Evolutionary conservation across 2,329 filamentous ascomycete species (phyloP).

Genomic region (Cadophora gregata): DNA sequence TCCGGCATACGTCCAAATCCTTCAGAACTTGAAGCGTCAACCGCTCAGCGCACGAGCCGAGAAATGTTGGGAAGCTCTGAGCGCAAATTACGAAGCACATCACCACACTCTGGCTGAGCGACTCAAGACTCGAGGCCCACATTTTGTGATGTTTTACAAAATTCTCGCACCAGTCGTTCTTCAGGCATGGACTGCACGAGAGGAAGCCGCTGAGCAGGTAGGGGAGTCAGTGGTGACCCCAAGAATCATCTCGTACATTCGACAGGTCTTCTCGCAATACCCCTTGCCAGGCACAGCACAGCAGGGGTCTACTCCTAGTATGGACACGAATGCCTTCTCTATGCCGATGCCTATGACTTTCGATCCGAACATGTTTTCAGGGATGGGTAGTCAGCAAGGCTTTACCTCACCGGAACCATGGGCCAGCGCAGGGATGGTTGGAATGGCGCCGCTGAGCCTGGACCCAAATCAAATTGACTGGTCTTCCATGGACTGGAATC

Average conservation of each 20-base stretch:
- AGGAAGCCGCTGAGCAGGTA: constrained; percentile 28
- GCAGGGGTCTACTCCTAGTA: constrained; percentile 1
- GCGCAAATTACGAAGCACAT: constrained; percentile 38
- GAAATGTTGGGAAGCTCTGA: constrained; percentile 42
- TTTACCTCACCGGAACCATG: constrained; percentile 20
- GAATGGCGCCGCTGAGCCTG: constrained; percentile 32
- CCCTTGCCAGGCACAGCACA: constrained; percentile 10
- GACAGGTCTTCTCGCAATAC: constrained; percentile 28
- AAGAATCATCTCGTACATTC: constrained; percentile 37
- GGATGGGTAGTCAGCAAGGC: constrained; percentile 23
- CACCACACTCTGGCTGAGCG: constrained; percentile 15
- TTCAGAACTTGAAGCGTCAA: constrained; percentile 42
- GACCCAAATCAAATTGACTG: constrained; percentile 41
- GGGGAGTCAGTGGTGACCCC: constrained; percentile 32
- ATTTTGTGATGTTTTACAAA: constrained; percentile 17
- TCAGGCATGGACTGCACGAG: constrained; percentile 39
- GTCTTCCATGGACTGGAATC: constrained; percentile 42
- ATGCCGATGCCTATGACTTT: constrained; percentile 28
- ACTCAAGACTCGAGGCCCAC: background rate
- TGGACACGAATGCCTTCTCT: constrained; percentile 19
- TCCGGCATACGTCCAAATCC: constrained; percentile 44
- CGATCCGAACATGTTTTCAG: constrained; percentile 23
- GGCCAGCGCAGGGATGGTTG: constrained; percentile 25
- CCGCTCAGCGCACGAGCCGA: constrained; percentile 38
- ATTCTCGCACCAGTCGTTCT: constrained; percentile 37